Evolutionary conservation across 495 filamentous ascomycete genomes (phyloP).

Genomic region (Halenospora varia): DNA sequence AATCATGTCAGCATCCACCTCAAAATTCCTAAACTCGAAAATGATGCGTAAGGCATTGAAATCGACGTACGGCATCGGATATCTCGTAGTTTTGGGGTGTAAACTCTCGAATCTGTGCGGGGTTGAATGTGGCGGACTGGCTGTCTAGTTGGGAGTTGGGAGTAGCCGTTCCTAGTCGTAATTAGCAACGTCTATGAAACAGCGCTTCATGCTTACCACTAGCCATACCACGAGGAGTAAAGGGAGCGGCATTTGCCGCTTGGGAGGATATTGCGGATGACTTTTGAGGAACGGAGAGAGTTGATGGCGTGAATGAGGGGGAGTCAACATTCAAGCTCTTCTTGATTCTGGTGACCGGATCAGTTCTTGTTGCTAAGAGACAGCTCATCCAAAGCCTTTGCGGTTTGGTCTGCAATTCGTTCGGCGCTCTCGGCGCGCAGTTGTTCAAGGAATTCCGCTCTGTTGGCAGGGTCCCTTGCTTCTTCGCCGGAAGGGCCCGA

Average conservation of each 20-base stretch:
- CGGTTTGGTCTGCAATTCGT: too few relatives aligned
- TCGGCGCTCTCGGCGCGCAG: background rate
- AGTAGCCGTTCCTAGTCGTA: slow-evolving; percentile 18
- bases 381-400: too few relatives aligned
- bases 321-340: slow-evolving; percentile 94
- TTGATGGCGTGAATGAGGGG: slow-evolving; percentile 84
- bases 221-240: slow-evolving; percentile 56
- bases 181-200: background rate
- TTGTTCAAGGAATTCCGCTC: background rate
- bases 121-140: slow-evolving; percentile 41
- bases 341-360: slow-evolving; percentile 43
- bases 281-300: slow-evolving; percentile 26
- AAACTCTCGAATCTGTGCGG: slow-evolving; percentile 69
- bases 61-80: slow-evolving; percentile 50
- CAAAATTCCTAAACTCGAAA: background rate
- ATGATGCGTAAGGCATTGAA: background rate
- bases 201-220: slow-evolving; percentile 16
- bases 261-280: slow-evolving; percentile 72
- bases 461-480: background rate
- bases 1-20: background rate
- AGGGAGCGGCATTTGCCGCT: slow-evolving; percentile 84
- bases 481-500: background rate
- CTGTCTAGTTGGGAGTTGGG: slow-evolving; percentile 52
- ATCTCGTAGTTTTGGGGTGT: slow-evolving; percentile 72
- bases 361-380: too few relatives aligned